phyloP scores from a whole-genome alignment of 1,139 yeast species.

The Lizanozyma gosingica region DNA sequence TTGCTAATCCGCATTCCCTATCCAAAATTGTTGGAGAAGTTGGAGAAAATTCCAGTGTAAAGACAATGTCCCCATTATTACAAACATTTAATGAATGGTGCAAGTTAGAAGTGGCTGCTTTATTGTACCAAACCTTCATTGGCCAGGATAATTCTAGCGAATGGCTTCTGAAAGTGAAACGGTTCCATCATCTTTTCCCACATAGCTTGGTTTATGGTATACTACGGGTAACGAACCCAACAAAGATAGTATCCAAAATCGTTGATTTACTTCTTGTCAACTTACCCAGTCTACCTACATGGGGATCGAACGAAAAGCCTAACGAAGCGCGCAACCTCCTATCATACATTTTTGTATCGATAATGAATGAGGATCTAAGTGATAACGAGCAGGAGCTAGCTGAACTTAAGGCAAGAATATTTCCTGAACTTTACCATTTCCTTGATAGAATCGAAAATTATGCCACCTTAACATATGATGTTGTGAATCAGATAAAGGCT shows the following conservation, averaged over 20 bases:
- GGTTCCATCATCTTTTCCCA: conserved; percentile 69
- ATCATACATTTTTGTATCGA: conserved; percentile 60
- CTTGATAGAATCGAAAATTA: conserved; percentile 20
- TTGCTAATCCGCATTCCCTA: conserved; percentile 40
- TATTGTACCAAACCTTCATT: conserved; percentile 67
- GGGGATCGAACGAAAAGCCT: conserved; percentile 16
- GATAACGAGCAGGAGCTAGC: conserved; percentile 50
- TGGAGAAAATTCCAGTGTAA: conserved; percentile 42
- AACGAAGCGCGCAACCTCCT: conserved; percentile 58
- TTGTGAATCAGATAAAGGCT: conserved; percentile 14
- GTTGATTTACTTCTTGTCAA: conserved; percentile 75
- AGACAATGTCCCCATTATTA: conserved; percentile 59
- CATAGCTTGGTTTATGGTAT: conserved; percentile 68
- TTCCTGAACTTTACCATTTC: conserved; percentile 9
- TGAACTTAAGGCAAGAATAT: conserved; percentile 33
- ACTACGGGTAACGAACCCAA: conserved; percentile 75
- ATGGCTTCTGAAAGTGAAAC: conserved; percentile 55
- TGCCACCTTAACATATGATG: conserved; percentile 10
- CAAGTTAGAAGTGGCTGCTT: conserved; percentile 74
- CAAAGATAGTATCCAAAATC: conserved; percentile 67
- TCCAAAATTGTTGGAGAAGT: conserved; percentile 54
- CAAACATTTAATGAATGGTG: conserved; percentile 72
- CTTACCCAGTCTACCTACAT: conserved; percentile 33
- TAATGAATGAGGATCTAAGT: conserved; percentile 71
- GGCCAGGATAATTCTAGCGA: conserved; percentile 77